Conservation (phyloP, 2,329 filamentous ascomycete species). For the Fusarium odoratissimum region DNA sequence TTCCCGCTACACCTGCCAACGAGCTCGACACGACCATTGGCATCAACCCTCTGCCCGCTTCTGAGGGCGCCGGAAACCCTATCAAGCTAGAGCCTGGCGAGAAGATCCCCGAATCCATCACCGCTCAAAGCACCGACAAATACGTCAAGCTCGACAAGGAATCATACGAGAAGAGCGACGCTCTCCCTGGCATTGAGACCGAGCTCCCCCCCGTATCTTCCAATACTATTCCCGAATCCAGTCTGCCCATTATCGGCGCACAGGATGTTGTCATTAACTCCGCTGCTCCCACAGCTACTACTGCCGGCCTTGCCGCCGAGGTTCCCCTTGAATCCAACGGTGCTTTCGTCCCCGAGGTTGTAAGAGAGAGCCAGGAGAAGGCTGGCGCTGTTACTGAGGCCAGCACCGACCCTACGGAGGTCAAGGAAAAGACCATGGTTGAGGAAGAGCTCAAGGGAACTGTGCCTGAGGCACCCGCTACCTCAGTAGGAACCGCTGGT, state of each 20-base stretch:
- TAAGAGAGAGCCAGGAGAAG: slow-evolving; percentile 78
- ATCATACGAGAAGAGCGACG: slow-evolving; percentile 85
- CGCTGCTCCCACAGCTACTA: slow-evolving; percentile 69
- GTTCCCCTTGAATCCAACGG: slow-evolving; percentile 71
- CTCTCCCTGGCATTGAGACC: slow-evolving; percentile 64
- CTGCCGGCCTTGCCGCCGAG: slow-evolving; percentile 73
- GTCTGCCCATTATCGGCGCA: slow-evolving; percentile 71
- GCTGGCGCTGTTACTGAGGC: slow-evolving; percentile 75
- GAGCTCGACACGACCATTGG: slow-evolving; percentile 65
- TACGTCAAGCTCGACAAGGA: slow-evolving; percentile 84
- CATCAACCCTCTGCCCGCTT: slow-evolving; percentile 72
- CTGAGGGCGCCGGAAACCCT: slow-evolving; percentile 78
- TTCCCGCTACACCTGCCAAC: slow-evolving; percentile 74
- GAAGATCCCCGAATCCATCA: slow-evolving; percentile 78
- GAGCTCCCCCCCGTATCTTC: slow-evolving; percentile 67
- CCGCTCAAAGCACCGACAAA: slow-evolving; percentile 73
- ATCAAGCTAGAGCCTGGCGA: slow-evolving; percentile 83
- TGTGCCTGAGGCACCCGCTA: slow-evolving; percentile 69
- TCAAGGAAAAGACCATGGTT: slow-evolving; percentile 76
- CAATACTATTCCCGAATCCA: slow-evolving; percentile 84
- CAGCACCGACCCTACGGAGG: slow-evolving; percentile 71
- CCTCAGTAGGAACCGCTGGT: slow-evolving; percentile 66
- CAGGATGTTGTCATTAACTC: slow-evolving; percentile 63
- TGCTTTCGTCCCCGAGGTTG: slow-evolving; percentile 58
- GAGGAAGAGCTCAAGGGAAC: slow-evolving; percentile 77